These are phyloP conservation scores for Crithidia brevicula DNA, from an alignment of 208 protist species.

Conservation along the genomic window DNA sequence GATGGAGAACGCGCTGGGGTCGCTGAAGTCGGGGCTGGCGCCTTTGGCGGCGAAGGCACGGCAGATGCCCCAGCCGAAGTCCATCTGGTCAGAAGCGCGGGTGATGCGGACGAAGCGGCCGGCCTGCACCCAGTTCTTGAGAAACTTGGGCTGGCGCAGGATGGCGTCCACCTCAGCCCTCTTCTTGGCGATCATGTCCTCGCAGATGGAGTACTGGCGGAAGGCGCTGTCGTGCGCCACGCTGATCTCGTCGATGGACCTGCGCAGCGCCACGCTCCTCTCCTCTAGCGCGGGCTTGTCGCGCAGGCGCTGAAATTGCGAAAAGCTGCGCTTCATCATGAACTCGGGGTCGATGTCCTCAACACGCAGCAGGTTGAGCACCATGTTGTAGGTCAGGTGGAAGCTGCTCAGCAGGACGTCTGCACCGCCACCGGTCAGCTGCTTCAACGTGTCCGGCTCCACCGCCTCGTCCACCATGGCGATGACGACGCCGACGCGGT, in stretches of 20 bases:
- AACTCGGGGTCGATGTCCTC: constrained; percentile 98
- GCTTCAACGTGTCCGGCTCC: constrained; percentile 94
- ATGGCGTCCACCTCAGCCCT: constrained; percentile 63
- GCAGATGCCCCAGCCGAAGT: constrained; percentile 92
- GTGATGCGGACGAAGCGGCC: constrained; percentile 94
- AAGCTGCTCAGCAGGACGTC: constrained; percentile 97
- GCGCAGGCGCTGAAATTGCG: constrained; percentile 96
- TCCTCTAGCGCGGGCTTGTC: constrained; percentile 86
- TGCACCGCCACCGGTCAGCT: constrained; percentile 93
- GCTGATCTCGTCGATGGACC: constrained; percentile 62
- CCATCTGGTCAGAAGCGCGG: constrained; percentile 58
- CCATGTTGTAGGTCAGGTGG: constrained; percentile 99
- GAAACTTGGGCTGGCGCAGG: constrained; percentile 89
- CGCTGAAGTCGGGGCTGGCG: constrained; percentile 47
- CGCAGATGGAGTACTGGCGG: constrained; percentile 85
- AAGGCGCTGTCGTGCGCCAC: constrained; percentile 83
- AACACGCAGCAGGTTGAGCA: constrained; percentile 98
- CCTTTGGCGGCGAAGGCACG: constrained; percentile 72
- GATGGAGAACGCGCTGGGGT: constrained; percentile 72
- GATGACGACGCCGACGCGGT: constrained; percentile 98
- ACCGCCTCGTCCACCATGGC: constrained; percentile 98
- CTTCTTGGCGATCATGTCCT: constrained; percentile 77
- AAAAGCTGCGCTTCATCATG: constrained; percentile 98
- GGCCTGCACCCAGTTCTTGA: constrained; percentile 95
- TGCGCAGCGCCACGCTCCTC: constrained; percentile 57